Evolutionary conservation across 148 eudicot genomes (phyloP), one percentile per base, ranked within the genome.

Genomic region (Chenopodium suecicum): DNA sequence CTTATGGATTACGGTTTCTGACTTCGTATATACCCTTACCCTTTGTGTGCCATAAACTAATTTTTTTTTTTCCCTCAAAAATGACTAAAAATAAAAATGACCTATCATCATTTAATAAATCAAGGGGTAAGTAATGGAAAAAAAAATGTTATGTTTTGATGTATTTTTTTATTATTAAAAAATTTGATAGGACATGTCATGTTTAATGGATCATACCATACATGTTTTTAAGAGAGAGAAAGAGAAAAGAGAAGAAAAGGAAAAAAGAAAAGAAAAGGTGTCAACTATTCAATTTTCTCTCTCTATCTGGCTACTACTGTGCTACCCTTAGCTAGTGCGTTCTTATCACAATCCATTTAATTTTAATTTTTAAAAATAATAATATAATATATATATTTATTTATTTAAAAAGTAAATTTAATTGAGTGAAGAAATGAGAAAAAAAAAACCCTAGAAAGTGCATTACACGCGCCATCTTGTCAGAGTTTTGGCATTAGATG

Each of bases 331-430:
- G 79, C 67, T 81, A 81, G 84, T 82, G 84, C 84, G 84, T 82
- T 82, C 75, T 82, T 82, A 82, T 82, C 84, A 76, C 80, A 66
- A 76, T 41, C 84, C 80, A 76, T 82, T 82, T 68, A 66, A 52
- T 66, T 79, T 46, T 56, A 56, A 62, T 20, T 63, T 76, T 19
- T 77, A n/a, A 22, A 25, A 22, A 29, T 47, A 47, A 73, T 14
- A 12, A 27, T 27, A 27, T 27, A 34, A 23, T 80, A 31, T 31
- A 34, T 27, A 0, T 27, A 34, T 47, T 50, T 58, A 37, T 17
- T 44, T 72, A 50, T 50, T 25, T 22, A 22, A 20, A 9, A 6
- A 48, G 13, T n/a, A 48, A 73, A 60, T 48, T 14, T 65, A 52
- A 78, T 47, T 32, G n/a, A 12, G 7, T 14, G 20, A 34, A 54